Evolutionary conservation across 1,284 basidiomycete species (phyloP), one percentile per base, ranked within the genome.

Genomic region (Ganoderma sinense): DNA sequence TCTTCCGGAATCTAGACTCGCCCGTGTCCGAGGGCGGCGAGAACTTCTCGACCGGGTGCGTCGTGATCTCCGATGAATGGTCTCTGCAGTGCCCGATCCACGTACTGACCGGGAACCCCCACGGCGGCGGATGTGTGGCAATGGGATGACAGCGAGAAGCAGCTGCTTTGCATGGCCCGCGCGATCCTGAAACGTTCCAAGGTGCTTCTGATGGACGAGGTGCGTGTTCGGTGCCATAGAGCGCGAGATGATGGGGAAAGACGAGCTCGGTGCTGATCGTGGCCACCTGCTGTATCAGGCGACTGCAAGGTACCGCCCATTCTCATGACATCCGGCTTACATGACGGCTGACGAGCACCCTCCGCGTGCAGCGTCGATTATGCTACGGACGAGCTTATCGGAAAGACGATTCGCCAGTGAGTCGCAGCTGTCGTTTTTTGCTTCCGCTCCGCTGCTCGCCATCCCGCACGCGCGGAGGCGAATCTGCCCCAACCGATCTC

Each of bases 21-120:
- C 80, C 89, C 18, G 95, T 98, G 13, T 93, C 93, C 1, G 94
- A 95, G 81, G 92, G 92, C 1, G 96, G 96, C n/a, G 96, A 97
- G 58, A 98, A 97, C 81, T 97, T 97, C 79, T 96, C 41, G 96
- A 96, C 72, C 91, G 2, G 95, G 95, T 23, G 95, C 59, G 59
- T 39, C n/a, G 97, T 58, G 97, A 97, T 81, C 97, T 97, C 53
- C 79, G 95, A 93, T 74, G 83, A 95, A 93, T 74, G 83, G 84
- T 1, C 93, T 96, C 68, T 95, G 97, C 13, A 26, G 23, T 74
- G 91, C 93, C 73, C 39, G 60, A 67, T 58, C 58, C 62, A 66
- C 62, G 6, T 53, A 59, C 40, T 48, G 18, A n/a, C 31, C 36
- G 36, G 36, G 36, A 39, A 0, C 31, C 26, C n/a, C 45, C 29